These are phyloP conservation scores for Stromatinia cepivora DNA, from an alignment of 2,329 filamentous ascomycete genomes.

Conservation along the genomic window DNA sequence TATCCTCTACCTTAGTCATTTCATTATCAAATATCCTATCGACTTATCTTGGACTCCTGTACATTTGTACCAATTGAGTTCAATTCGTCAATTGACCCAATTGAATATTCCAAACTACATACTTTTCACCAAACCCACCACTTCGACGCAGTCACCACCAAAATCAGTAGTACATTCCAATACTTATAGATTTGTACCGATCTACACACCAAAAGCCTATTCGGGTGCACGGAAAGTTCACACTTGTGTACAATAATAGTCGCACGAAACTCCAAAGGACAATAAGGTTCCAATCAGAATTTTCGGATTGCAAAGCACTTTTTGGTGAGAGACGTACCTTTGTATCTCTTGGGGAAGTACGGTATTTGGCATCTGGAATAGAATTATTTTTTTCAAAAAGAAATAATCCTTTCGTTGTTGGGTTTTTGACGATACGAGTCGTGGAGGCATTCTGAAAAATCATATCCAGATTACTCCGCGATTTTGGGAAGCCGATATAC, in stretches of 20 bases:
- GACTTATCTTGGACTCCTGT: background rate
- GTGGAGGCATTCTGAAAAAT: background rate
- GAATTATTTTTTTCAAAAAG: background rate
- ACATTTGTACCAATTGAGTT: background rate
- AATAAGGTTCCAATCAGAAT: conserved; percentile 17
- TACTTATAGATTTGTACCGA: conserved; percentile 5
- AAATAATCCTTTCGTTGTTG: background rate
- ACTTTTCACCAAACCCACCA: background rate
- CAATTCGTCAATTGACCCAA: conserved; percentile 7
- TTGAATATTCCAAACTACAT: conserved; percentile 1
- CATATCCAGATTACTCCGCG: too few species aligned
- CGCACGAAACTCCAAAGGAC: background rate
- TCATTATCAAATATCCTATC: background rate
- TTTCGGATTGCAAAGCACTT: conserved; percentile 17
- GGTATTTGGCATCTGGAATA: background rate
- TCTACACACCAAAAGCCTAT: background rate
- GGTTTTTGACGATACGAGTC: background rate
- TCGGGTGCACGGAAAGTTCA: background rate
- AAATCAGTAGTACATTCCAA: background rate
- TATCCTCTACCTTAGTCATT: conserved; percentile 7
- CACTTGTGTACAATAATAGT: background rate
- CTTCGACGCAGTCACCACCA: background rate
- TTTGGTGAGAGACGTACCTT: conserved; percentile 10
- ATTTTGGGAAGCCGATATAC: background rate
- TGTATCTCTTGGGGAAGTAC: conserved; percentile 1